Evolutionary conservation across 1,139 yeast genomes (phyloP), one percentile per base, ranked within the genome.

Genomic region (Yamadazyma spencermartinsiae): DNA sequence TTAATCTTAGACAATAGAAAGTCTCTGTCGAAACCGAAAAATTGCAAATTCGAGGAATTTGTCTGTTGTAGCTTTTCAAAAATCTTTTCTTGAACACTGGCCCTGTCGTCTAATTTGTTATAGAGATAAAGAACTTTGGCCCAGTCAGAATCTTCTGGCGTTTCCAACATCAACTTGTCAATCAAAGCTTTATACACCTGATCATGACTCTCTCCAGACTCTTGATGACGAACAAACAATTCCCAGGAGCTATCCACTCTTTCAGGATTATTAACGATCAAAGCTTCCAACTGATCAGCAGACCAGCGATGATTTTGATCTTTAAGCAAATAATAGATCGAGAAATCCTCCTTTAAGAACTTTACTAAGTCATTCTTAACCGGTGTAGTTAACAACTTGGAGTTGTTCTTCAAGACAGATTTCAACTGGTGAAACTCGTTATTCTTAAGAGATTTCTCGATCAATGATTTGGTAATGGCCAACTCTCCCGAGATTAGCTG

Each of bases 261-360:
- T 14, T 74, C 76, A 0, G 76, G 75, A 42, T 72, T 72, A 21
- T 55, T 46, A 10, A 49, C 44, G 12, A 72, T 58, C 15, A 68
- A 51, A 12, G 56, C 44, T 13, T 48, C 35, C n/a, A 63, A 43
- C n/a, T 63, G 52, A 4, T 43, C 48, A 5, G 43, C 28, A 9
- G 41, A 33, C 44, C 45, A 46, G 15, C 38, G 40, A 35, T 54
- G 58, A 12, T 16, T 16, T 12, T 26, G 29, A 29, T 49, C 53
- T 33, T 56, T 57, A 7, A 59, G 42, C 18, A 60, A 48, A 46
- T 57, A 61, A 47, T 63, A 70, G 11, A 62, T 39, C 7, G 73
- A 63, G 40, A 67, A 70, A 10, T 65, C 67, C 11, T 42, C 32
- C n/a, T 41, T 34, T 2, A 48, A 36, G 26, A 28, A 36, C 14